Percentiles rank a stretch among this genome's conserved stretches.
Conservation (phyloP, 805 yeast species). For the Pachysolen tannophilus region DNA sequence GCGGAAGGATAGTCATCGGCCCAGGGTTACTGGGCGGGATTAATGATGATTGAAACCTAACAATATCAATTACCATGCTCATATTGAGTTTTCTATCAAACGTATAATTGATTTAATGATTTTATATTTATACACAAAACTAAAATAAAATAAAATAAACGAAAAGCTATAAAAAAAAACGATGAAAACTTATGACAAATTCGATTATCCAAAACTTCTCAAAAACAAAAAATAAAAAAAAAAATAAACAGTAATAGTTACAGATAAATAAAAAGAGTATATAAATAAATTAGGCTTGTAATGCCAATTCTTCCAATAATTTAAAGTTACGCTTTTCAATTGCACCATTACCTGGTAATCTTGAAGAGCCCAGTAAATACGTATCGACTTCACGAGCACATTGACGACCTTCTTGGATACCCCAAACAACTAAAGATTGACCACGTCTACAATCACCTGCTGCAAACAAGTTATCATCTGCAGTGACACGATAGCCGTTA, state of each 20-base stretch:
- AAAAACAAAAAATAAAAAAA: neutral
- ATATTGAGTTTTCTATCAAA: no score
- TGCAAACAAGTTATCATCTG: slow-evolving; percentile 67
- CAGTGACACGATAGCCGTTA: slow-evolving; percentile 56
- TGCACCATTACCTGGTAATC: slow-evolving; percentile 91
- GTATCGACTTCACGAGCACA: slow-evolving; percentile 92
- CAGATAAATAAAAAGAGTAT: no score
- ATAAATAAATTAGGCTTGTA: slow-evolving; percentile 39
- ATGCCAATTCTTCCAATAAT: slow-evolving; percentile 69
- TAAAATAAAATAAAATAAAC: no score
- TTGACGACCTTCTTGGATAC: slow-evolving; percentile 98
- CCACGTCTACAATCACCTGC: slow-evolving; percentile 99
- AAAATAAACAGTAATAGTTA: neutral
- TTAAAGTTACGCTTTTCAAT: slow-evolving; percentile 79
- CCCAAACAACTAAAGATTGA: slow-evolving; percentile 97
- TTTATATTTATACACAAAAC: no score
- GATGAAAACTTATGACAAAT: neutral
- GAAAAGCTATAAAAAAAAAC: neutral
- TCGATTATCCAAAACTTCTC: neutral
- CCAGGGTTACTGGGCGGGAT: no score
- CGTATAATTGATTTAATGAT: no score
- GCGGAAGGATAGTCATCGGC: no score
- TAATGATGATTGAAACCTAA: no score
- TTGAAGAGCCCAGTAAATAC: slow-evolving; percentile 67
- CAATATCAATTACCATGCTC: no score